phyloP scores from a whole-genome alignment of 1,284 basidiomycete species.

The Paramarasmius palmivorus region DNA sequence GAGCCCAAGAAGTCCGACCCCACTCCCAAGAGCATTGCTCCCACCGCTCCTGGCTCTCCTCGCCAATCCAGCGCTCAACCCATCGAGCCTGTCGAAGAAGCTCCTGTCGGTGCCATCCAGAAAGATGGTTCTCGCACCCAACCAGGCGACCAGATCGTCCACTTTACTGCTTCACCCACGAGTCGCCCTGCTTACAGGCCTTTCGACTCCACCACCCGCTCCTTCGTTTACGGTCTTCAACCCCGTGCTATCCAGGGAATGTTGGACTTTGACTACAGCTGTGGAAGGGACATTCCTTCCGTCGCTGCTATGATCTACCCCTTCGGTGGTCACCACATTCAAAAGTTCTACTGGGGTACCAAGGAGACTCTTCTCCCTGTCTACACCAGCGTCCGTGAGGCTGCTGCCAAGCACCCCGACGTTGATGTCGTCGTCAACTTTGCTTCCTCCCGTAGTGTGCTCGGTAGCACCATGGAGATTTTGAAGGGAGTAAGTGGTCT shows the following conservation, averaged over 20 bases:
- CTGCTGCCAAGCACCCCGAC: conserved; percentile 93
- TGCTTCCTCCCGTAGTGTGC: conserved; percentile 92
- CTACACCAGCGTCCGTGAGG: conserved; percentile 93
- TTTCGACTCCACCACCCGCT: conserved; percentile 91
- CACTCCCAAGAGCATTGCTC: conserved; percentile 30
- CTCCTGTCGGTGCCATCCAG: conserved; percentile 75
- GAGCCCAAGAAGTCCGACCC: conserved; percentile 42
- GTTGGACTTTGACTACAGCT: conserved; percentile 99
- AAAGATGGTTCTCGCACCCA: conserved; percentile 83
- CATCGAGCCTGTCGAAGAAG: conserved; percentile 33
- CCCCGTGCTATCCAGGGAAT: conserved; percentile 99
- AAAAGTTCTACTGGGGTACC: conserved; percentile 99
- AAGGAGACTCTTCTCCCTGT: conserved; percentile 98
- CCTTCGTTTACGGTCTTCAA: conserved; percentile 97
- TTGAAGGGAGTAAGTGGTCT: conserved; percentile 43
- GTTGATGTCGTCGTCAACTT: conserved; percentile 99
- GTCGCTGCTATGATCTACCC: conserved; percentile 99
- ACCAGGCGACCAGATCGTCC: conserved; percentile 87
- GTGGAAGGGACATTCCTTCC: conserved; percentile 89
- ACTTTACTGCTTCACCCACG: conserved; percentile 62
- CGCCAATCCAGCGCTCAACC: conserved; percentile 35
- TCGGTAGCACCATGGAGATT: conserved; percentile 92
- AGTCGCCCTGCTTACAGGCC: conserved; percentile 81
- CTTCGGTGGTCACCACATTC: conserved; percentile 99
- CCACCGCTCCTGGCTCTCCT: conserved; percentile 27